Percentiles rank a stretch among this genome's conserved stretches.
phyloP scores from a whole-genome alignment of 495 filamentous ascomycete species.

The Aspergillus olivimuriae region DNA sequence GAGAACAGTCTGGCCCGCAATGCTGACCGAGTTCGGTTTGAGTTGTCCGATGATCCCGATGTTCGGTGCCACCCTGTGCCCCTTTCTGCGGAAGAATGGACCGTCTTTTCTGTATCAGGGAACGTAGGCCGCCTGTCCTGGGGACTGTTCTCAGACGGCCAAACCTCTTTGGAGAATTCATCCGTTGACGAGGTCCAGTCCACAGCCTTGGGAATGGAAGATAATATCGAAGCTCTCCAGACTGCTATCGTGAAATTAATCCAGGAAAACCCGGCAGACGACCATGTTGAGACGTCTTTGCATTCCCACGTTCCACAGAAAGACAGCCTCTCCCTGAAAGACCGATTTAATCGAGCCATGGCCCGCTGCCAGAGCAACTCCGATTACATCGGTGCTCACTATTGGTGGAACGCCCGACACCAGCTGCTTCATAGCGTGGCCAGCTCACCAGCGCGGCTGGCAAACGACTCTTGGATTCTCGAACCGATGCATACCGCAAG shows the following conservation, averaged over 20 bases:
- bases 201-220: slow-evolving; percentile 63
- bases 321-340: slow-evolving; percentile 22
- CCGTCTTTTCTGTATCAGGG: slow-evolving; percentile 65
- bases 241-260: slow-evolving; percentile 77
- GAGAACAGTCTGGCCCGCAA: slow-evolving; percentile 23
- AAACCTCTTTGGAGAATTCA: slow-evolving; percentile 11
- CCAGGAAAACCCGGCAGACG: slow-evolving; percentile 63
- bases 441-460: slow-evolving; percentile 11
- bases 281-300: slow-evolving; percentile 16
- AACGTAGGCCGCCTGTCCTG: slow-evolving; percentile 63
- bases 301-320: neutral
- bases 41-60: slow-evolving; percentile 35
- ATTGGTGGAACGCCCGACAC: slow-evolving; percentile 43
- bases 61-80: slow-evolving; percentile 30
- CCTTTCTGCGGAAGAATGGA: slow-evolving; percentile 39
- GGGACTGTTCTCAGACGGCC: slow-evolving; percentile 50
- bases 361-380: slow-evolving; percentile 29
- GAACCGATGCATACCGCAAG: slow-evolving; percentile 34
- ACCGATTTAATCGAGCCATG: slow-evolving; percentile 38
- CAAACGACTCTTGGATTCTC: slow-evolving; percentile 38
- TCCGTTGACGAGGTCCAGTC: slow-evolving; percentile 52
- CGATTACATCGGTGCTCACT: slow-evolving; percentile 43
- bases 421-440: slow-evolving; percentile 28
- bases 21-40: slow-evolving; percentile 40
- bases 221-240: slow-evolving; percentile 77